Evolutionary conservation across 2,329 filamentous ascomycete genomes (phyloP), one percentile per base, ranked within the genome.

Genomic region (Leptographium lundbergii): DNA sequence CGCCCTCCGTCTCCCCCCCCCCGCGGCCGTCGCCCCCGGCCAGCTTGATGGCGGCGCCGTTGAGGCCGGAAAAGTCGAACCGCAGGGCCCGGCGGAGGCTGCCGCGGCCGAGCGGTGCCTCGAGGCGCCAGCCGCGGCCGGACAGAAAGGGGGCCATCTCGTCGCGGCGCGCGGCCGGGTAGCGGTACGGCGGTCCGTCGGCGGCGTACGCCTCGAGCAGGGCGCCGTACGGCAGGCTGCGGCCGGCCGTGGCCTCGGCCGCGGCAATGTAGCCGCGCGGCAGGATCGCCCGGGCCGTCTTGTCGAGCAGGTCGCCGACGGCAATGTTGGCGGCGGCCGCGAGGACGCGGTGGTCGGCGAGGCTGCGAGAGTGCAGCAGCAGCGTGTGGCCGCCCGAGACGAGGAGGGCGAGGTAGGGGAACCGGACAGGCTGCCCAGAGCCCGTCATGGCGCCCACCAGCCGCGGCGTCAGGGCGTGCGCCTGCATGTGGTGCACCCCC

Each of bases 401-500:
- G 54, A 99, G 84, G 6, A 96, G 77, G 0, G 89, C 91, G 39
- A 96, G 76, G 69, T 96, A 96, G 1, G 94, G 92, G 65, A 95
- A 96, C 1, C 0, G 86, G 17, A 19, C 7, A 14, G 13, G 17
- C 6, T 19, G 17, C 19, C 13, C n/a, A n/a, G n/a, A n/a, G 5
- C 17, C 14, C 17, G 11, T n/a, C 17, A 42, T 71, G 6, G 88
- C 87, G 36, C 76, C 73, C 4, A 86, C 85, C 50, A 99, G 80
- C 11, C 90, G 80, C 19, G 92, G 88, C 22, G 94, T 97, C 62
- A 99, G 74, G 22, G 94, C 87, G 71, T 99, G 94, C 13, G 91
- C 94, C 70, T 96, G 91, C 94, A 99, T 97, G 71, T 99, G 94
- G 70, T 99, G 88, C 1, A 96, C 88, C 0, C 85, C 94, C 1